These are phyloP conservation scores for Agapanthus africanus DNA, from an alignment of 106 monocot species.

Conservation along the genomic window DNA sequence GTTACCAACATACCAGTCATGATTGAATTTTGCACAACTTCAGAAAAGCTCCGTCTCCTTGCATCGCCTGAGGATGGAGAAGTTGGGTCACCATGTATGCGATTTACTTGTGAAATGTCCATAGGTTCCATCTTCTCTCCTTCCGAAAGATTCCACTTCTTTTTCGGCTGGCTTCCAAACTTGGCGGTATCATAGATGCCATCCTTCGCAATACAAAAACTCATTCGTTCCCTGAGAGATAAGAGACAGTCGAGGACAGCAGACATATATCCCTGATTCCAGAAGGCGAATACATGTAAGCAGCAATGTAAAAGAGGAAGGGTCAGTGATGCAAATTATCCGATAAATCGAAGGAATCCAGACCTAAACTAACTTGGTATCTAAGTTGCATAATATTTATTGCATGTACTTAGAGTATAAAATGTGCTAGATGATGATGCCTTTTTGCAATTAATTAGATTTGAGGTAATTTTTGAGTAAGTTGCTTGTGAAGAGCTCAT, in stretches of 20 bases:
- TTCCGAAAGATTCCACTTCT: slow-evolving; percentile 36
- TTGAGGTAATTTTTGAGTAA: no score
- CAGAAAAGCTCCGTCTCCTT: slow-evolving; percentile 22
- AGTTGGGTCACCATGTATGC: slow-evolving; percentile 7
- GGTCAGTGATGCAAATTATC: neutral
- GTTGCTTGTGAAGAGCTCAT: neutral
- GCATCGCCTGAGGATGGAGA: slow-evolving; percentile 18
- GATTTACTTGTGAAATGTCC: slow-evolving; percentile 12
- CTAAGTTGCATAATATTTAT: neutral
- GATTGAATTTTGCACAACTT: slow-evolving; percentile 15
- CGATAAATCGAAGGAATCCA: neutral
- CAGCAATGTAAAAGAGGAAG: neutral
- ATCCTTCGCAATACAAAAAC: slow-evolving; percentile 4
- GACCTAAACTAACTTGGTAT: neutral
- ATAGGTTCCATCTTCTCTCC: neutral
- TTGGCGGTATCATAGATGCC: slow-evolving; percentile 9
- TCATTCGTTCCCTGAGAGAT: slow-evolving; percentile 37
- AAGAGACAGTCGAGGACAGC: slow-evolving; percentile 60
- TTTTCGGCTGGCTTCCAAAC: slow-evolving; percentile 16
- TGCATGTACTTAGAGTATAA: neutral
- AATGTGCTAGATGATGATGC: neutral
- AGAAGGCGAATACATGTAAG: slow-evolving; percentile 5
- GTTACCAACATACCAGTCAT: slow-evolving; percentile 27
- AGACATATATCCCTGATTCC: slow-evolving; percentile 53
- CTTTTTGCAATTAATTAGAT: no score